Evolutionary conservation across 306 rosid species (phyloP), one percentile per base, ranked within the genome.

Genomic region (Sicyos baderoa): DNA sequence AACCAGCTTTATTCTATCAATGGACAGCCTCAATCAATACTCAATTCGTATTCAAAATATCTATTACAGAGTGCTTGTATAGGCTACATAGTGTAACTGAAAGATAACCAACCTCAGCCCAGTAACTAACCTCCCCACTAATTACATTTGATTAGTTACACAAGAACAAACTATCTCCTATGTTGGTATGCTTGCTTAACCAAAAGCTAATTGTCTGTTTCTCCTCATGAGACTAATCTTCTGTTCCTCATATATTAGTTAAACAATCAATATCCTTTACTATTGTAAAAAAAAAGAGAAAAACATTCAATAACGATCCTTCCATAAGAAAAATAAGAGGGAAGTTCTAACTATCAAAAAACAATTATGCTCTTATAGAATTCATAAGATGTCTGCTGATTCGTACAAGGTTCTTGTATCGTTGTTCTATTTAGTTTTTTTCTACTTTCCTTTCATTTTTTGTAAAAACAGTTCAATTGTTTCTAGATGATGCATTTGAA

Each of bases 401-500:
- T 27, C 11, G 16, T 57, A 57, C 7, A 49, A 66, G 54, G 11
- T 16, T 44, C 8, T 37, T 22, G 12, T 72, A 13, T 10, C 32
- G 7, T 9, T 10, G 10, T 70, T 53, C 40, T 18, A 2, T 14
- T 25, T 14, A 17, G 17, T 18, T 18, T 29, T 17, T 14, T 18
- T 45, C 1, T 3, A 1, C 1, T 3, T 25, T 25, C 29, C 29
- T 25, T 25, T 25, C 29, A 1, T 5, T 29, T 13, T 45, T 45
- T 11, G 3, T 0, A 3, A 11, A 13, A 18, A 25, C 1, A 5
- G 12, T 42, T 23, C 21, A 27, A 14, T 25, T 64, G 2, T 4
- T 62, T n/a, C 70, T 55, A 37, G 59, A 21, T 62, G 23, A 72
- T 73, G 68, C 64, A 68, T 72, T 80, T 74, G 77, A 82, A 72